phyloP scores from a whole-genome alignment of 352 stramenopile genomes.

The Globisporangium carolinianum region DNA sequence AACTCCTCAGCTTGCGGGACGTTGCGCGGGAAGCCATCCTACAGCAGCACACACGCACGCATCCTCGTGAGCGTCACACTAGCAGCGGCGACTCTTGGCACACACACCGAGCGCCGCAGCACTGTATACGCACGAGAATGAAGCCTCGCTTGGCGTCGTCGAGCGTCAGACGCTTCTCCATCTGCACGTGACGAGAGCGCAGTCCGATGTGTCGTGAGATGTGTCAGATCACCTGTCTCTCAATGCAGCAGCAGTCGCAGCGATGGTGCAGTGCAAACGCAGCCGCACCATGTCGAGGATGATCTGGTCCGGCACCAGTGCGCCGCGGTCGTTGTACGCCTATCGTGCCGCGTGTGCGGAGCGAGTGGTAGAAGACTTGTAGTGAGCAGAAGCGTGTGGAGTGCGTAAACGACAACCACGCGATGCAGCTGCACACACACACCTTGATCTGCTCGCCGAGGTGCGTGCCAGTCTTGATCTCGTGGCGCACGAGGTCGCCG shows the following conservation, averaged over 20 bases:
- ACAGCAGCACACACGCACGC: too few species aligned
- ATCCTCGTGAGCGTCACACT: neutral
- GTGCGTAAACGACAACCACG: too few species aligned
- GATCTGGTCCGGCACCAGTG: conserved; percentile 84
- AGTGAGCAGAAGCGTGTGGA: neutral
- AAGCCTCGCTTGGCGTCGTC: conserved; percentile 74
- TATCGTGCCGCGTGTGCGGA: conserved; percentile 4
- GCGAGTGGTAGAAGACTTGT: neutral
- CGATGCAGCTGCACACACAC: neutral
- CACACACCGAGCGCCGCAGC: neutral
- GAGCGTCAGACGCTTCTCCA: conserved; percentile 63
- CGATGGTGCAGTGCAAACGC: neutral
- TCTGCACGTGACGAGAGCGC: conserved; percentile 14
- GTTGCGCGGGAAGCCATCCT: conserved; percentile 87
- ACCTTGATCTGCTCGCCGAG: conserved; percentile 78
- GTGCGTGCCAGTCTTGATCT: conserved; percentile 77
- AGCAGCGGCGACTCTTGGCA: too few species aligned
- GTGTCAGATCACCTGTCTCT: too few species aligned
- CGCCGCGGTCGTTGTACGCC: conserved; percentile 78
- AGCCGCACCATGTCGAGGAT: conserved; percentile 79
- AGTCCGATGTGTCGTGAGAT: neutral
- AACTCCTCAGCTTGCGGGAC: conserved; percentile 84
- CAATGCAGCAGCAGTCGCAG: neutral
- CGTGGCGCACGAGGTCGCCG: conserved; percentile 81
- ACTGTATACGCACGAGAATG: conserved; percentile 44